Evolutionary conservation across 179 eudicot genomes (phyloP), one percentile per base, ranked within the genome.

Genomic region (Monotropa hypopitys): DNA sequence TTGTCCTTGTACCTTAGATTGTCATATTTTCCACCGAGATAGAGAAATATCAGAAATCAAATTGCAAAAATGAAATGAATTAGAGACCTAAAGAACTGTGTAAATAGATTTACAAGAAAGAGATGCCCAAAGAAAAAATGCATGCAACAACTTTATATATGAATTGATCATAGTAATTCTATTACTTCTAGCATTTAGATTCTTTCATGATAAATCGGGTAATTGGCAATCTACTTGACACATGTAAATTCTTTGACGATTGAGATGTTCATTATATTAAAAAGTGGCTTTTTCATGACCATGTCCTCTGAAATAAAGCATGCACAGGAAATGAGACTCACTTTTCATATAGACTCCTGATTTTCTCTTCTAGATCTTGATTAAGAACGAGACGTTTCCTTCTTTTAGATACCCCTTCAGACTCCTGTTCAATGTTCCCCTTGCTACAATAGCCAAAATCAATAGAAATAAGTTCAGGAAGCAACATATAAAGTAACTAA

Each of bases 281-380:
- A n/a, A 68, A 40, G 21, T 0, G 1, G 50, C 15, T 26, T 42
- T n/a, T 68, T 68, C 50, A 42, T 68, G 28, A 42, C 11, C 51
- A 70, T n/a, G 12, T 21, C 32, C 9, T 45, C 28, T 16, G 18
- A 61, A 56, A n/a, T 50, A 50, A 63, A 71, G 77, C 56, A 33
- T 38, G 49, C 70, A 28, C 46, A 75, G 71, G 65, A 70, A 26
- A 68, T 15, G 75, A 68, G 23, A 87, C 94, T 79, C 83, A 92
- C 97, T 81, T 88, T 76, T 94, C 93, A 80, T 84, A 88, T 40
- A 92, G 91, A 67, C 76, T 82, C 81, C 81, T 87, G 42, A 91
- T 78, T 80, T 84, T 84, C 75, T 82, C 87, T 75, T 87, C 90
- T 73, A 89, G 70, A 81, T 86, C 91, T 65, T 88, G 89, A 86